Base-by-base conservation (phyloP, 805 yeast species). In the Candida dendrica region DNA sequence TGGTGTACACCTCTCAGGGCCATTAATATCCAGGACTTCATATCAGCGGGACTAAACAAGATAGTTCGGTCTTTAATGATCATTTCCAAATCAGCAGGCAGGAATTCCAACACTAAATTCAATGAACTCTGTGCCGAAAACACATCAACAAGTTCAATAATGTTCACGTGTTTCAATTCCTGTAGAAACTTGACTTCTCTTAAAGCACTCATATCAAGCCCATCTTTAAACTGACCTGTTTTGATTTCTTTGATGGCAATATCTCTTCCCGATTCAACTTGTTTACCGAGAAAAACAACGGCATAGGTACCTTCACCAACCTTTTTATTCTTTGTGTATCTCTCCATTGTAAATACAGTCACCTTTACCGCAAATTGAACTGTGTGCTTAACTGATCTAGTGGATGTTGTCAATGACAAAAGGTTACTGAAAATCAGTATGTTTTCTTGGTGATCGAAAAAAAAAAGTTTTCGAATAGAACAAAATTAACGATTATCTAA, bases 251-350 rank as follows among this genome's bases (percentile, higher is more conserved):
- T 93, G 46, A 95, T 82, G 49, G 99, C 99, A 29, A 93, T 82
- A 40, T 72, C 69, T 41, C 90, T 63, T 6, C 60, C 64, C 24
- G 77, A 72, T 38, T 64, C 69, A 11, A 68, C 50, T 56, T 84
- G 84, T 34, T 72, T 77, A 2, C 98, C 98, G 14, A 90, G 70
- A 55, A 81, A 88, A 6, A 93, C 99, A 42, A 90, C 95, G 37
- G 99, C 99, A 67, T 91, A 93, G 0, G 99, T 93, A 64, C 99
- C 99, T 65, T 93, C 99, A 58, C 99, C 99, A 24, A 93, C 97
- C 58, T 89, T 90, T 50, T 76, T 79, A 43, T 89, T 96, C 24
- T 43, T 43, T 1, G 45, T 16, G 31, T 42, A 42, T 16, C 35
- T 35, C 13, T 42, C 42, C 14, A 42, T 35, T 13, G 10, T 29